Conservation (phyloP, 192 early-diverging fungal species). For the Linnemannia hyalina region DNA sequence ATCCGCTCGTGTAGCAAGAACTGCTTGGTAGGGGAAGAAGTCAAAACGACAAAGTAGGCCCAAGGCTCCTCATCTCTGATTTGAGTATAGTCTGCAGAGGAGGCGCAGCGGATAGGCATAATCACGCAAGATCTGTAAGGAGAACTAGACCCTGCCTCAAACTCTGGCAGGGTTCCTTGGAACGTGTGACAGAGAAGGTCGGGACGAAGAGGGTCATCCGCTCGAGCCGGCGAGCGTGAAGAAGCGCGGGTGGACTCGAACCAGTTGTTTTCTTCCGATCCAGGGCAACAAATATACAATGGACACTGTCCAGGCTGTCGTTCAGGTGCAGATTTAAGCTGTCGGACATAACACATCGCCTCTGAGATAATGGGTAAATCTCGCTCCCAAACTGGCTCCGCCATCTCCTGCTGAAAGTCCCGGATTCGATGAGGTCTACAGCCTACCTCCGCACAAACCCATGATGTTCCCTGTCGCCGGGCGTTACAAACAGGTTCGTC, state of each 20-base stretch:
- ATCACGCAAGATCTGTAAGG: slow-evolving; percentile 40
- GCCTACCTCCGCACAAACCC: slow-evolving; percentile 25
- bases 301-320: not conserved
- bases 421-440: slow-evolving; percentile 36
- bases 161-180: slow-evolving; percentile 26
- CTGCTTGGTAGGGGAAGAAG: slow-evolving; percentile 42
- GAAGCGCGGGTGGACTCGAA: not conserved
- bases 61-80: slow-evolving; percentile 17
- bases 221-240: not conserved
- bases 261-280: slow-evolving; percentile 3
- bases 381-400: slow-evolving; percentile 17
- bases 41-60: slow-evolving; percentile 45
- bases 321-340: not conserved
- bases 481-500: not conserved
- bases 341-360: slow-evolving; percentile 28
- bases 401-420: not conserved
- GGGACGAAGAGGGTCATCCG: not conserved
- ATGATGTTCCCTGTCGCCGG: slow-evolving; percentile 8
- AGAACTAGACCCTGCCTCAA: slow-evolving; percentile 1
- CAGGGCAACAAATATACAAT: slow-evolving; percentile 4
- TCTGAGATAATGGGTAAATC: slow-evolving; percentile 28
- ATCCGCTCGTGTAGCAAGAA: slow-evolving; percentile 60
- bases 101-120: slow-evolving; percentile 33
- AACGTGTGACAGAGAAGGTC: slow-evolving; percentile 44
- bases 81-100: not conserved